phyloP scores from a whole-genome alignment of 2,329 filamentous ascomycete species.

The Verticillium tricorpus region DNA sequence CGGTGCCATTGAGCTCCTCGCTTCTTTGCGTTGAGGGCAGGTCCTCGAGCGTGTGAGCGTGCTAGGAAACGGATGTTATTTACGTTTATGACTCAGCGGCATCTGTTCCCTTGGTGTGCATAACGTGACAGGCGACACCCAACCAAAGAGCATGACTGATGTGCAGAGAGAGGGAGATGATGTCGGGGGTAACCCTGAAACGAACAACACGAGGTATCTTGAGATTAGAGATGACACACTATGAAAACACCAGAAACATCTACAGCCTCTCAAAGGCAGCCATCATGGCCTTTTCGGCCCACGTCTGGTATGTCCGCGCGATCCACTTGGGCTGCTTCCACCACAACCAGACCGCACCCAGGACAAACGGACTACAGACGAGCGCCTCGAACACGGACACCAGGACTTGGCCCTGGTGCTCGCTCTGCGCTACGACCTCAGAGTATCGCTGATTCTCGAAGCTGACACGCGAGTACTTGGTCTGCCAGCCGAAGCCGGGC shows the following conservation, averaged over 20 bases:
- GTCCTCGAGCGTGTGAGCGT: no score
- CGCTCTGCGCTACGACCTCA: slow-evolving; percentile 67
- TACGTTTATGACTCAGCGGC: no score
- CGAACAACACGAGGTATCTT: neutral
- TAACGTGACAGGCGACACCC: no score
- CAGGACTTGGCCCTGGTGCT: slow-evolving; percentile 62
- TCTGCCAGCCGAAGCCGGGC: slow-evolving; percentile 79
- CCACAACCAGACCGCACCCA: slow-evolving; percentile 10
- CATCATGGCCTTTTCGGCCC: neutral
- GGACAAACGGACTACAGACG: slow-evolving; percentile 9
- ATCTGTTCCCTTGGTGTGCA: no score
- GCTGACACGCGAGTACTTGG: slow-evolving; percentile 87
- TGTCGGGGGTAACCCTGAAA: neutral
- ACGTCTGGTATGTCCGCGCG: neutral
- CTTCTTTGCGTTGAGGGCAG: neutral
- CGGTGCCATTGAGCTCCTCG: neutral
- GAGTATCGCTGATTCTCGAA: slow-evolving; percentile 93
- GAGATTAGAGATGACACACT: neutral
- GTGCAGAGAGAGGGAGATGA: neutral
- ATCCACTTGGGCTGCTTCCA: slow-evolving; percentile 12
- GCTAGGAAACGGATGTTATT: no score
- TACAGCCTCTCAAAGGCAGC: neutral
- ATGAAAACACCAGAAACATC: neutral
- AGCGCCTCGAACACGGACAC: slow-evolving; percentile 20
- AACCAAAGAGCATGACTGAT: neutral